Conservation (phyloP, 2,329 filamentous ascomycete species). For the Trichothecium sympodiale region DNA sequence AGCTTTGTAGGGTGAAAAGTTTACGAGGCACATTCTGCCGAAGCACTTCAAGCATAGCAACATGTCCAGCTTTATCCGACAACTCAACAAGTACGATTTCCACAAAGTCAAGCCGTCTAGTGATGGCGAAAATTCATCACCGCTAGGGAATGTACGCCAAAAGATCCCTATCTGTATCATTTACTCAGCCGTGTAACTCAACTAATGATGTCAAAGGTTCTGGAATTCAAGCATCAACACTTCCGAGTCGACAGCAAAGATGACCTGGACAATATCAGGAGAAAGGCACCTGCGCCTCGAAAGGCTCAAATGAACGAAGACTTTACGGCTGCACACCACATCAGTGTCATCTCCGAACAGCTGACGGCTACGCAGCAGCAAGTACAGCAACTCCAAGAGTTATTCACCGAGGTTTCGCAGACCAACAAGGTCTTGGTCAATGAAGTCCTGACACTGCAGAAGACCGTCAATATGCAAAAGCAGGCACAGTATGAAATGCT, state of each 20-base stretch:
- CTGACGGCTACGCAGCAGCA: constrained; percentile 86
- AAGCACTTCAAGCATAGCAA: constrained; percentile 99
- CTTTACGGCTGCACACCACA: constrained; percentile 72
- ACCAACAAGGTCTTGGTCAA: constrained; percentile 52
- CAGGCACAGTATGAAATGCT: constrained; percentile 48
- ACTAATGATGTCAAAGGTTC: constrained; percentile 45
- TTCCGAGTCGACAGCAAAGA: constrained; percentile 95
- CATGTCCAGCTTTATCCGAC: constrained; percentile 91
- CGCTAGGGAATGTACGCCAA: constrained; percentile 24
- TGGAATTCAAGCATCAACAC: constrained; percentile 91
- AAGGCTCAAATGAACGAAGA: constrained; percentile 61
- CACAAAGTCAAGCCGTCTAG: constrained; percentile 71
- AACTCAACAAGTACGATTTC: constrained; percentile 96
- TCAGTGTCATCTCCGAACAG: constrained; percentile 80
- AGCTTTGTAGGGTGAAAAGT: constrained; percentile 74
- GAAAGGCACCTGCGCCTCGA: constrained; percentile 85
- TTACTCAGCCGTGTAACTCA: neutral
- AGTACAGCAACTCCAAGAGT: constrained; percentile 74
- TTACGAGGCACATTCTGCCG: constrained; percentile 91
- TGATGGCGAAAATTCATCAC: constrained; percentile 20
- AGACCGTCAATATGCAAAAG: constrained; percentile 46
- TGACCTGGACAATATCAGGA: constrained; percentile 87
- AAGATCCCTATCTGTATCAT: neutral
- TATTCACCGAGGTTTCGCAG: constrained; percentile 66
- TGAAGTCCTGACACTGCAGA: constrained; percentile 49